Evolutionary conservation across 2,329 filamentous ascomycete species (phyloP).

Genomic region (Alternaria longipes): DNA sequence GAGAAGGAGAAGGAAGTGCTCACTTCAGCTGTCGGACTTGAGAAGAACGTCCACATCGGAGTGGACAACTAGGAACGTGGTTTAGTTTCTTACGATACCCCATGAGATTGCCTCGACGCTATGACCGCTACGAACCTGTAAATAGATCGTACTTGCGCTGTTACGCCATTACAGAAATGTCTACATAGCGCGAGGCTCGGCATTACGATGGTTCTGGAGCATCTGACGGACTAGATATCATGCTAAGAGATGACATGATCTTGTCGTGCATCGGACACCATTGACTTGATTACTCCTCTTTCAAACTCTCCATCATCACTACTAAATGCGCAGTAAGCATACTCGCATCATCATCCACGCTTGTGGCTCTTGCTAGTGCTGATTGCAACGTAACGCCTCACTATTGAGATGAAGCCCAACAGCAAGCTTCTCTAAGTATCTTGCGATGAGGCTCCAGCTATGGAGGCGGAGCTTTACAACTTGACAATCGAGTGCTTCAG

Average conservation of each 20-base stretch:
- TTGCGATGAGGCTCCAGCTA: neutral
- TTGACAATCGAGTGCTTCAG: neutral
- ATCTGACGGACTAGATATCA: neutral
- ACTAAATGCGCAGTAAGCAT: neutral
- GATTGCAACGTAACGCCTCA: neutral
- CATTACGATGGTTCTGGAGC: neutral
- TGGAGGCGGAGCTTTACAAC: neutral
- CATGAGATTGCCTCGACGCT: neutral
- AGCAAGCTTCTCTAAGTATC: neutral
- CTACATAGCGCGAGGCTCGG: neutral
- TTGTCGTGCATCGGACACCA: neutral
- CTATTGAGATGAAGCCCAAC: neutral
- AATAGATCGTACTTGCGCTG: neutral
- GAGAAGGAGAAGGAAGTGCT: constrained; percentile 62
- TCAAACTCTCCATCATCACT: neutral
- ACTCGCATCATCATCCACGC: neutral
- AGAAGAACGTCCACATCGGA: constrained; percentile 69
- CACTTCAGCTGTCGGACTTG: constrained; percentile 46
- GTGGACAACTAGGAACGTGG: constrained; percentile 61
- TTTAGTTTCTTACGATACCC: constrained; percentile 29
- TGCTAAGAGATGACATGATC: neutral
- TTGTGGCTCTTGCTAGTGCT: neutral
- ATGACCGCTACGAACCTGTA: neutral
- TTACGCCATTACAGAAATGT: neutral
- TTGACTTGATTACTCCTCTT: neutral